These are phyloP conservation scores for Conringia planisiliqua DNA, from an alignment of 345 rosid genomes.

Conservation along the genomic window DNA sequence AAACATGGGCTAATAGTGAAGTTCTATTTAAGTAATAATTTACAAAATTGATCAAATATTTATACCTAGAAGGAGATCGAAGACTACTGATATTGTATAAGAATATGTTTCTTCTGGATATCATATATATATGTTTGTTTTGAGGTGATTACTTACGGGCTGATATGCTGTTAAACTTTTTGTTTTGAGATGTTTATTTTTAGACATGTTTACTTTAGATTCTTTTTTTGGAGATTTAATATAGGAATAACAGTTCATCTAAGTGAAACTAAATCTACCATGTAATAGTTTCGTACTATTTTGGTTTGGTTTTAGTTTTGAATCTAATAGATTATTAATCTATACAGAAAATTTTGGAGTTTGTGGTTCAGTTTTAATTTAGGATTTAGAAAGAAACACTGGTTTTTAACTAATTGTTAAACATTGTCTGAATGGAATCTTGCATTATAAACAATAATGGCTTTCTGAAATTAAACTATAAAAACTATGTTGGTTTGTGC, in stretches of 20 bases:
- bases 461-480: background rate
- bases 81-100: background rate
- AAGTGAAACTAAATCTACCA: background rate
- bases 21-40: background rate
- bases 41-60: background rate
- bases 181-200: background rate
- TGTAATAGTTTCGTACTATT: background rate
- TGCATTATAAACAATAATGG: conserved; percentile 5
- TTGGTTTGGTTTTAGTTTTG: background rate
- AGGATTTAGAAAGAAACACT: background rate
- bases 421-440: conserved; percentile 6
- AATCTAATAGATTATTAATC: background rate
- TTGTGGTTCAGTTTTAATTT: background rate
- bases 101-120: background rate
- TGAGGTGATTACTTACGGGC: background rate
- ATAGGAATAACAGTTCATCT: background rate
- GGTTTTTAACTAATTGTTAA: background rate
- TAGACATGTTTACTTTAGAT: background rate
- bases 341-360: background rate
- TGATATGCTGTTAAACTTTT: background rate
- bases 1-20: background rate
- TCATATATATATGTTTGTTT: background rate
- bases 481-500: background rate
- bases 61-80: background rate
- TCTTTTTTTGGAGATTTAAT: background rate